Percentiles rank a stretch among this genome's conserved stretches.
Evolutionary conservation across 768 basidiomycete species (phyloP).

Genomic region (Infundibulicybe gibba): DNA sequence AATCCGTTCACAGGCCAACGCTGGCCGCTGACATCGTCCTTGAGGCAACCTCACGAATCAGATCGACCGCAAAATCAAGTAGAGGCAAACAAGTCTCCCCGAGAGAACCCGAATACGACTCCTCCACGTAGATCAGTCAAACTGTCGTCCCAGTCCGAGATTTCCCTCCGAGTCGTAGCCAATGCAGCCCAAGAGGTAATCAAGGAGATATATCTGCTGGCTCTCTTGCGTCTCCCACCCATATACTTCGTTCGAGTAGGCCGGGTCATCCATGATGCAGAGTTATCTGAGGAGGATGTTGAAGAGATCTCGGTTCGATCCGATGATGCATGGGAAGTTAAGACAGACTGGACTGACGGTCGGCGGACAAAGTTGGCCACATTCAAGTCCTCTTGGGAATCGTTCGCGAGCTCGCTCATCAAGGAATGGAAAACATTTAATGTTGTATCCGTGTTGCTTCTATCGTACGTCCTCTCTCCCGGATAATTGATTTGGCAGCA

Average conservation of each 20-base stretch:
- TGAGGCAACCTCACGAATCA: too few species aligned
- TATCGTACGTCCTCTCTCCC: slow-evolving; percentile 30
- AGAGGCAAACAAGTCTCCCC: too few species aligned
- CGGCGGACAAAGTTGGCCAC: background rate
- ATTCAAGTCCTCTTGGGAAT: slow-evolving; percentile 48
- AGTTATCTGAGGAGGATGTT: background rate
- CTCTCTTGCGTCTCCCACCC: background rate
- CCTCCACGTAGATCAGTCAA: too few species aligned
- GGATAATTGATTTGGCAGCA: background rate
- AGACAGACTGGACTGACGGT: background rate
- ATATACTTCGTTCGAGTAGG: background rate
- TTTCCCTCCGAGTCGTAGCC: too few species aligned
- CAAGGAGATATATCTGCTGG: background rate
- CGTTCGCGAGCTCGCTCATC: slow-evolving; percentile 63
- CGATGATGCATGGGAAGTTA: background rate
- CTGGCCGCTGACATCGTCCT: too few species aligned
- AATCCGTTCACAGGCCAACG: too few species aligned
- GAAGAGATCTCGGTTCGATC: background rate
- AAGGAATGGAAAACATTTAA: slow-evolving; percentile 77
- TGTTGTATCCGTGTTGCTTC: slow-evolving; percentile 64
- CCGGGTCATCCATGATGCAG: background rate
- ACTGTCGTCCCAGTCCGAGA: too few species aligned
- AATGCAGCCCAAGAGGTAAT: too few species aligned
- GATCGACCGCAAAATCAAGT: too few species aligned
- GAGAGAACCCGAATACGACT: too few species aligned